Conservation (phyloP, 371 early-diverging fungal genomes). For the Lichtheimia hyalospora region DNA sequence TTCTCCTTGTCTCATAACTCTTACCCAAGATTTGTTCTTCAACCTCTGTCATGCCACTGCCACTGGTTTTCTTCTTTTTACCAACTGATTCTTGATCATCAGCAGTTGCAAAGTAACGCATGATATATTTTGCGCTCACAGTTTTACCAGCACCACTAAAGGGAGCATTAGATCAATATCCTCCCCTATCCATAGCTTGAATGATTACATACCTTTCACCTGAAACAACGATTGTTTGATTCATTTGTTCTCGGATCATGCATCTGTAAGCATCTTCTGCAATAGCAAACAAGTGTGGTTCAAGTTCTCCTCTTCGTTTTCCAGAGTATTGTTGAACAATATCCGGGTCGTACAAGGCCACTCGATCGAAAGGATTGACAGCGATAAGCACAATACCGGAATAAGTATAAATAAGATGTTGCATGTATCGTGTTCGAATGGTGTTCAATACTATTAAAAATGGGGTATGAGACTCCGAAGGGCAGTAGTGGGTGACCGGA, state of each 20-base stretch:
- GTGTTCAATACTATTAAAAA: slow-evolving; percentile 75
- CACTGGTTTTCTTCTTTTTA: slow-evolving; percentile 21
- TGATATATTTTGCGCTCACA: slow-evolving; percentile 91
- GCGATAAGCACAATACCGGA: slow-evolving; percentile 98
- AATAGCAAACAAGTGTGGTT: slow-evolving; percentile 97
- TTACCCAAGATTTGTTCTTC: slow-evolving; percentile 71
- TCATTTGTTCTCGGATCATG: slow-evolving; percentile 84
- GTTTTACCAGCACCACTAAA: slow-evolving; percentile 90
- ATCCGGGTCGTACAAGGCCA: slow-evolving; percentile 85
- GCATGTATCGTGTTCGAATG: slow-evolving; percentile 83
- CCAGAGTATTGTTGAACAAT: slow-evolving; percentile 88
- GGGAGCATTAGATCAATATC: neutral
- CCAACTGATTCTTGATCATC: slow-evolving; percentile 57
- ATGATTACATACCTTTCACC: slow-evolving; percentile 79
- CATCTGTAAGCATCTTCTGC: slow-evolving; percentile 95
- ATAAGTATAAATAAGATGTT: slow-evolving; percentile 97
- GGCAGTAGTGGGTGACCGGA: neutral
- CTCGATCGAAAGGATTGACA: slow-evolving; percentile 94
- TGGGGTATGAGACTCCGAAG: too few species aligned
- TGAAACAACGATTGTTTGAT: slow-evolving; percentile 97
- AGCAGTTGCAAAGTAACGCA: slow-evolving; percentile 94
- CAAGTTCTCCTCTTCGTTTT: slow-evolving; percentile 86
- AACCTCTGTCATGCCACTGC: slow-evolving; percentile 62
- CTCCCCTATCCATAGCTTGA: neutral
- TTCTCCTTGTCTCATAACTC: neutral